Base-by-base conservation (phyloP, 2,329 filamentous ascomycete species). In the Coniochaeta sp. region DNA sequence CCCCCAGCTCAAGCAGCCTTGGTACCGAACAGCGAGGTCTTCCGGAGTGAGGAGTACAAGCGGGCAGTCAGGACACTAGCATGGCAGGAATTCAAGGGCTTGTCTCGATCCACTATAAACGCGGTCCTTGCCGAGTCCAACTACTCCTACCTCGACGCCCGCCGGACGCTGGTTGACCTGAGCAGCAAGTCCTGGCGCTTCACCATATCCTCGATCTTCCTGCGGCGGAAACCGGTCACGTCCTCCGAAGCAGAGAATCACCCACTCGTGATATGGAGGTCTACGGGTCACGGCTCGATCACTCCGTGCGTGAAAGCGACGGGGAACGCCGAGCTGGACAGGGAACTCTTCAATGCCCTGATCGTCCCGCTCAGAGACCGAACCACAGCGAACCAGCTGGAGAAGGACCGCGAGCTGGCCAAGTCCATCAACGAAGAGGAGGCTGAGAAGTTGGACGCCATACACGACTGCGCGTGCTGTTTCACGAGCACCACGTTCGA, bases 51-150 rank as follows among this genome's bases (percentile, higher is more conserved):
- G 4, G 80, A 78, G 57, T 95, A 95, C 74, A 86, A 86, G 65
- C 77, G 81, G 61, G 89, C 89, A 8, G 89, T 88, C 8, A 85
- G 84, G 69, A 74, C 76, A n/a, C 77, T 90, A 26, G 82, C 89
- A 26, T 88, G 85, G 72, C 82, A 86, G 60, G 90, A 95, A 72
- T 95, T 93, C 75, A 88, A 86, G 67, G 88, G 86, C 22, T 75
- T 93, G 47, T 86, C 88, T 14, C 83, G 84, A 61, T 90, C 89
- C 1, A 86, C 89, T 3, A 89, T 93, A 73, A 85, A 87, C 68
- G 90, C 88, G 9, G 89, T 95, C 8, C 81, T 95, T 55, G 90
- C 89, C 57, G 90, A 95, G 72, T 85, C 83, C 68, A 95, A 95
- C 73, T 87, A 90, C 73, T 89, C 87, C 9, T 95, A 93, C 67